These are phyloP conservation scores for Penicillium griseofulvum DNA, from an alignment of 2,329 filamentous ascomycete genomes.

Conservation along the genomic window DNA sequence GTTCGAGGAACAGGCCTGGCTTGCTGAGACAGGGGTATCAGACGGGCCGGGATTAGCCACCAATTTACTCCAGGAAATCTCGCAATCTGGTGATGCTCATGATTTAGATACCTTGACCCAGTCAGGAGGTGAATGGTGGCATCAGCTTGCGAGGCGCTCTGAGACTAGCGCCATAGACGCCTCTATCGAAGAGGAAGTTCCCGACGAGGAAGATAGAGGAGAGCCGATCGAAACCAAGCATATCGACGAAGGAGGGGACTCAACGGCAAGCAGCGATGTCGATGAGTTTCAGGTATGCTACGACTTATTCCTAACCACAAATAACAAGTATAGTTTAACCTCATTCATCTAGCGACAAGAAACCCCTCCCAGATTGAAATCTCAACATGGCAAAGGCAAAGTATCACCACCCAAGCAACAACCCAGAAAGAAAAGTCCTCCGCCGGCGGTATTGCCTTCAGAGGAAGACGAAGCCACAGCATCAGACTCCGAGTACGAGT, in stretches of 20 bases:
- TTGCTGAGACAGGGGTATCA: constrained; percentile 24
- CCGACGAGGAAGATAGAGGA: not conserved
- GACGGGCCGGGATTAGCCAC: constrained; percentile 20
- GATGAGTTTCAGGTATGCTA: constrained; percentile 40
- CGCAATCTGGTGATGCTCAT: constrained; percentile 7
- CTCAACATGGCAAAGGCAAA: constrained; percentile 6
- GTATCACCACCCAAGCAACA: not conserved
- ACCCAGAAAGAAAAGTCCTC: constrained; percentile 5
- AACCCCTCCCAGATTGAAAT: constrained; percentile 32
- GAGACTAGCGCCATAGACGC: constrained; percentile 1
- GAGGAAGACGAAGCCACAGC: constrained; percentile 17
- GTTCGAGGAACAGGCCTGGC: constrained; percentile 54
- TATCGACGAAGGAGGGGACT: constrained; percentile 19
- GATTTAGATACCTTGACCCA: constrained; percentile 15
- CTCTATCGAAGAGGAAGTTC: not conserved
- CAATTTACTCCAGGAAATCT: constrained; percentile 27
- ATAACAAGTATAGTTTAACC: not conserved
- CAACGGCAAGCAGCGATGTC: constrained; percentile 29
- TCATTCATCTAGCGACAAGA: constrained; percentile 33
- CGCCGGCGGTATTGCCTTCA: constrained; percentile 8
- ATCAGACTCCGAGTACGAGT: constrained; percentile 17
- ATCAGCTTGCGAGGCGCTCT: constrained; percentile 16
- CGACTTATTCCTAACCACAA: not conserved
- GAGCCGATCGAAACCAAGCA: not conserved
- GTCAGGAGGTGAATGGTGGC: constrained; percentile 37